These are phyloP conservation scores for barrel medic (Medicago truncatula) DNA, from an alignment of 306 rosid species.

Conservation along the genomic window DNA sequence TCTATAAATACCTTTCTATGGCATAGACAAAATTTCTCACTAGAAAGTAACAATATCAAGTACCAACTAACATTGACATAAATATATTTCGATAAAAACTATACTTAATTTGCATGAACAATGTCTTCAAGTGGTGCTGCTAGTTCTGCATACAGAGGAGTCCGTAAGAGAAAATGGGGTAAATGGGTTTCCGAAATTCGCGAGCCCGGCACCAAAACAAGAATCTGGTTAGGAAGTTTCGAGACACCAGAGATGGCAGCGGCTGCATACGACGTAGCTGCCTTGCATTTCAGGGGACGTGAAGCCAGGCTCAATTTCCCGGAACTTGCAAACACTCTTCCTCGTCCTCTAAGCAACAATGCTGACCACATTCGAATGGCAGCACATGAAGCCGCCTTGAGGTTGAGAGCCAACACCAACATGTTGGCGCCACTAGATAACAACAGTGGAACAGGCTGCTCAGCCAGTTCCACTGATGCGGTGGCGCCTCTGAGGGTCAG, in stretches of 20 bases:
- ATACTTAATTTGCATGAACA: slow-evolving; percentile 45
- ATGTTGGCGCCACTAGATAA: background rate
- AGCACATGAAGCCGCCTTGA: slow-evolving; percentile 79
- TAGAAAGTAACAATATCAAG: background rate
- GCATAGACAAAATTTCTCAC: slow-evolving; percentile 41
- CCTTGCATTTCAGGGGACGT: slow-evolving; percentile 73
- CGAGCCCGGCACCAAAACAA: slow-evolving; percentile 79
- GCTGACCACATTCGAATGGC: slow-evolving; percentile 81
- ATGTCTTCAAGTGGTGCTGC: slow-evolving; percentile 58
- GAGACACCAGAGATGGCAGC: slow-evolving; percentile 89
- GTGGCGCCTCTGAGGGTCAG: slow-evolving; percentile 46
- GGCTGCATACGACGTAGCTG: slow-evolving; percentile 87
- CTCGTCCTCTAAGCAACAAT: slow-evolving; percentile 65
- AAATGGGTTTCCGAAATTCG: slow-evolving; percentile 98
- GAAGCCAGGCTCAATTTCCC: slow-evolving; percentile 80
- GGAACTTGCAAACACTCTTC: slow-evolving; percentile 58
- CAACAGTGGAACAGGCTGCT: background rate
- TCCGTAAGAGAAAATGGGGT: slow-evolving; percentile 97
- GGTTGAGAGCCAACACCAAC: slow-evolving; percentile 41
- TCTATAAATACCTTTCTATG: slow-evolving; percentile 60
- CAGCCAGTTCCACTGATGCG: background rate
- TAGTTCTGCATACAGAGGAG: slow-evolving; percentile 75
- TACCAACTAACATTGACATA: background rate
- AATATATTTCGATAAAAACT: background rate
- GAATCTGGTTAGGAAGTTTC: slow-evolving; percentile 93